These are phyloP conservation scores for Geranium incanum DNA, from an alignment of 441 rosid genomes.

Conservation along the genomic window DNA sequence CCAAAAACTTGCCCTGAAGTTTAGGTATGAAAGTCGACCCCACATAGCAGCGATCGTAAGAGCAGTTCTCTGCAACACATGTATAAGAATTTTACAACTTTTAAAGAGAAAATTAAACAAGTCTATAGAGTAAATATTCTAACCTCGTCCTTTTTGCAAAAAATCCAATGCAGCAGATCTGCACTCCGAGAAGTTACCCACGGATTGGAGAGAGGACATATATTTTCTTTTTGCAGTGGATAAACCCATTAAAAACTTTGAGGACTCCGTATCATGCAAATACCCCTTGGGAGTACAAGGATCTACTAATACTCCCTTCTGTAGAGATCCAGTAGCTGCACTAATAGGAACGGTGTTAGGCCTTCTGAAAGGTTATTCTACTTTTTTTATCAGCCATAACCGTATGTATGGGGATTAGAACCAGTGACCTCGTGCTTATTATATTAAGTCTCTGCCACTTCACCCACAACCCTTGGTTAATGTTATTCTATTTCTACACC, in stretches of 20 bases:
- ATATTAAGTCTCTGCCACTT: no score
- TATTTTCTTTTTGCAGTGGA: conserved; percentile 28
- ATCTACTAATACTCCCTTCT: conserved; percentile 34
- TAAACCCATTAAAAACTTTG: conserved; percentile 36
- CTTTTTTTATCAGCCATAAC: no score
- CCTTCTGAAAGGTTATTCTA: neutral
- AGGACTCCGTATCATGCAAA: conserved; percentile 24
- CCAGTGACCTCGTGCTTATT: no score
- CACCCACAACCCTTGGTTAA: no score
- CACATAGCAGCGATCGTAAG: conserved; percentile 45
- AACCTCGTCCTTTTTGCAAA: conserved; percentile 70
- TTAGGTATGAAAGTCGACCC: conserved; percentile 73
- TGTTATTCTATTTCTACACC: conserved; percentile 4
- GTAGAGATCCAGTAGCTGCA: conserved; percentile 43
- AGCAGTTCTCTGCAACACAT: conserved; percentile 53
- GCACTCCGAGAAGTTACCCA: conserved; percentile 84
- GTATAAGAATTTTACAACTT: neutral
- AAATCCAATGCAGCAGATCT: conserved; percentile 56
- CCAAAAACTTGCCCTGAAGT: conserved; percentile 71
- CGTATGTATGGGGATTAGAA: no score
- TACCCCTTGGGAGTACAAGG: conserved; percentile 87
- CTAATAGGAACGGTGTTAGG: conserved; percentile 14
- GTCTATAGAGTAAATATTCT: conserved; percentile 11
- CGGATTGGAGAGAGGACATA: conserved; percentile 37
- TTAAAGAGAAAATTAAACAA: conserved; percentile 4